Percentiles rank a stretch among this genome's conserved stretches.
Conservation (phyloP, 208 protist species). For the Trypanosoma vivax region DNA sequence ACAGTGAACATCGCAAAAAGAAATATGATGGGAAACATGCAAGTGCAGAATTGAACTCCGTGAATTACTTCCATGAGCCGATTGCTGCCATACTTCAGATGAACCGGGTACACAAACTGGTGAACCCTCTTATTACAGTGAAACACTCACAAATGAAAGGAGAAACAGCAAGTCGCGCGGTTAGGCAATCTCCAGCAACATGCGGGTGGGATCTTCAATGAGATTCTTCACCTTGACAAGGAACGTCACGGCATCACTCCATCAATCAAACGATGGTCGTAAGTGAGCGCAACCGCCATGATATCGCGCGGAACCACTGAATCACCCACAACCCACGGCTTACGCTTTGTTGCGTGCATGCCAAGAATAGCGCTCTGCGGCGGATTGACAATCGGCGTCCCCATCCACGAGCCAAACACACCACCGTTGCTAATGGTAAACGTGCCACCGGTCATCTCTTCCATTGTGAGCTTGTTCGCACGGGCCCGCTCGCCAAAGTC, state of each 20-base stretch:
- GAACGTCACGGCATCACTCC: constrained; percentile 98
- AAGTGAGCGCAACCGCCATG: constrained; percentile 99
- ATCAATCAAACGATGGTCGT: constrained; percentile 99
- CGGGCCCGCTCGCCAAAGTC: constrained; percentile 88
- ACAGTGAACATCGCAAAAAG: too few species aligned
- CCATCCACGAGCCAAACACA: constrained; percentile 98
- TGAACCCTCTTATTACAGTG: too few species aligned
- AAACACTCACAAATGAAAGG: too few species aligned
- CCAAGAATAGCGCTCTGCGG: constrained; percentile 98
- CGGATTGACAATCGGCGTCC: constrained; percentile 99
- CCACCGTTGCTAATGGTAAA: constrained; percentile 99
- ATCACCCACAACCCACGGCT: constrained; percentile 91
- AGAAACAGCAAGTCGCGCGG: too few species aligned
- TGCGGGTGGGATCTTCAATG: constrained; percentile 93
- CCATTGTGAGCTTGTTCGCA: constrained; percentile 92
- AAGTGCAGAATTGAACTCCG: too few species aligned
- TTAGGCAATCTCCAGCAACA: constrained; percentile 91
- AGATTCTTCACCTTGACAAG: constrained; percentile 96
- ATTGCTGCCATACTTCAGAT: too few species aligned
- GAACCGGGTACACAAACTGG: too few species aligned
- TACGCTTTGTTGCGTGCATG: constrained; percentile 97
- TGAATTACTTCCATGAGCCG: too few species aligned
- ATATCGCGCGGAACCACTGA: constrained; percentile 94
- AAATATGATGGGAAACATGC: too few species aligned
- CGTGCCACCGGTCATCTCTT: constrained; percentile 97